A percentile compares a stretch with the other conserved stretches of the same genome.
These are phyloP conservation scores for Dissophora ornata DNA, from an alignment of 192 early-diverging fungal species.

Conservation along the genomic window DNA sequence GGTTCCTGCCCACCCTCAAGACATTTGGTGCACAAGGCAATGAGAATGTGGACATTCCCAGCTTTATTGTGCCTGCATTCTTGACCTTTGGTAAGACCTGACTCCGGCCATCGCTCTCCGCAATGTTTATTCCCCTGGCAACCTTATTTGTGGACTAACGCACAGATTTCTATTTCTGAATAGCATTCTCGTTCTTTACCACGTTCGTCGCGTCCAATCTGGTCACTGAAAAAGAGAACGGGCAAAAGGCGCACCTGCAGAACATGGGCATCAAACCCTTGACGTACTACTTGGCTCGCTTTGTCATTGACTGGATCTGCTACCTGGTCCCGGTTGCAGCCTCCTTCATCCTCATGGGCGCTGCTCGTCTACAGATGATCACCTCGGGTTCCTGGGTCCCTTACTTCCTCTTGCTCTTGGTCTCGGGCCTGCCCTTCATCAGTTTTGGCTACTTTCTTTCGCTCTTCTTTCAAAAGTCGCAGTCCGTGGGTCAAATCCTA, in stretches of 20 bases:
- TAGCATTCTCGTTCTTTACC: conserved; percentile 49
- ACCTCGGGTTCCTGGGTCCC: conserved; percentile 47
- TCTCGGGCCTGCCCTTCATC: conserved; percentile 47
- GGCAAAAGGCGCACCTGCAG: conserved; percentile 49
- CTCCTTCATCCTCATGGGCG: conserved; percentile 39
- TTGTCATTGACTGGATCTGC: conserved; percentile 37
- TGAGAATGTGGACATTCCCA: conserved; percentile 51
- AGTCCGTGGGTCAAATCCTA: conserved; percentile 50
- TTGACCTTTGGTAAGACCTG: conserved; percentile 48
- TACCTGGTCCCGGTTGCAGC: conserved; percentile 37
- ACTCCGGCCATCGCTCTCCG: no score
- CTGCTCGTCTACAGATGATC: conserved; percentile 40
- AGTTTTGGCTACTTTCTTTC: conserved; percentile 51
- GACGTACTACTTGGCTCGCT: conserved; percentile 47
- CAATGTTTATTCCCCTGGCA: no score
- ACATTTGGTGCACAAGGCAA: conserved; percentile 45
- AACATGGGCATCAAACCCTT: conserved; percentile 44
- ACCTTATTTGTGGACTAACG: no score
- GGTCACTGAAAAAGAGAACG: conserved; percentile 47
- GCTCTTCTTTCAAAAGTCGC: conserved; percentile 48
- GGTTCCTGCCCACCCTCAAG: conserved; percentile 27
- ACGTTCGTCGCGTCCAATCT: conserved; percentile 38
- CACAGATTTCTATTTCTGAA: not conserved
- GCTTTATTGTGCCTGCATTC: conserved; percentile 50
- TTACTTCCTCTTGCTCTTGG: conserved; percentile 34